A percentile compares a stretch with the other conserved stretches of the same genome.
phyloP scores from a whole-genome alignment of 1,139 yeast genomes.

The Fermentozyma sake region DNA sequence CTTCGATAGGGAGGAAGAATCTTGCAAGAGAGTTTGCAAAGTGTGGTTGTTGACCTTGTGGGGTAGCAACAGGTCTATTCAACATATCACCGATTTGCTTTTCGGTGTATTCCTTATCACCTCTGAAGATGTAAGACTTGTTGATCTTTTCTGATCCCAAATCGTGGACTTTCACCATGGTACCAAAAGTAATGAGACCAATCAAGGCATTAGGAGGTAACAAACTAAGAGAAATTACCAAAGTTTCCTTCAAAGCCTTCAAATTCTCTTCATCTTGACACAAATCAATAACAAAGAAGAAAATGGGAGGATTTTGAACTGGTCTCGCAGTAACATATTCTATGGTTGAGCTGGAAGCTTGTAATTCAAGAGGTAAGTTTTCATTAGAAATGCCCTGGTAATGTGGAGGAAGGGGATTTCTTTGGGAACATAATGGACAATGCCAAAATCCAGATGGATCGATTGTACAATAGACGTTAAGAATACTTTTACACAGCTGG shows the following conservation, averaged over 20 bases:
- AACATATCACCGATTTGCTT: slow-evolving; percentile 76
- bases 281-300: slow-evolving; percentile 83
- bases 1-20: slow-evolving; percentile 81
- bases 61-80: slow-evolving; percentile 43
- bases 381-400: slow-evolving; percentile 82
- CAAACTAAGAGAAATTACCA: slow-evolving; percentile 73
- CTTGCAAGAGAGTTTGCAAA: slow-evolving; percentile 54
- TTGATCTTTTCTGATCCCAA: slow-evolving; percentile 73
- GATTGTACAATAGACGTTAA: slow-evolving; percentile 84
- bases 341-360: slow-evolving; percentile 74
- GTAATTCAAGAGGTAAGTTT: slow-evolving; percentile 82
- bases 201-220: slow-evolving; percentile 92
- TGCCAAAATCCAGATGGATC: slow-evolving; percentile 87
- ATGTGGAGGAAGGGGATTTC: slow-evolving; percentile 88
- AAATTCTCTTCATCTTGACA: slow-evolving; percentile 95
- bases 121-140: slow-evolving; percentile 86
- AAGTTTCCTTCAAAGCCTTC: slow-evolving; percentile 81
- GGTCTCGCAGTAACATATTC: slow-evolving; percentile 91
- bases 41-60: slow-evolving; percentile 20
- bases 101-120: slow-evolving; percentile 80
- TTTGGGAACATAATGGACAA: slow-evolving; percentile 79
- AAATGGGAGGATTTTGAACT: slow-evolving; percentile 88
- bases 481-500: slow-evolving; percentile 75
- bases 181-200: slow-evolving; percentile 90
- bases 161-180: slow-evolving; percentile 93